These are phyloP conservation scores for Abrus precatorius DNA, from an alignment of 306 rosid genomes.

Conservation along the genomic window DNA sequence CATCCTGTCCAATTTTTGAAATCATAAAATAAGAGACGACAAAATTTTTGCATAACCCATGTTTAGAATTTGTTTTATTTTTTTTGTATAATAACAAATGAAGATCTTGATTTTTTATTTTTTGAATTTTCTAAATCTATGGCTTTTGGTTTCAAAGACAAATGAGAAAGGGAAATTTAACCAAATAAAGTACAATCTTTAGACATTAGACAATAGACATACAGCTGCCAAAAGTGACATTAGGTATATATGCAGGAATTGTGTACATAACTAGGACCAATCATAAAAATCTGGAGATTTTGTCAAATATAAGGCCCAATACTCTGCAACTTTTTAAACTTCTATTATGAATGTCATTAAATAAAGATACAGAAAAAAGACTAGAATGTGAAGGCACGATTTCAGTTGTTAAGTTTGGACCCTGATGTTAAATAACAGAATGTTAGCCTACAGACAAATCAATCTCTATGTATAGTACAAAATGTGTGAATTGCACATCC, in stretches of 20 bases:
- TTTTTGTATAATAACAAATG: too few species aligned
- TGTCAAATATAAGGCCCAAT: not conserved
- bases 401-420: slow-evolving; percentile 16
- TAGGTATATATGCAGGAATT: not conserved
- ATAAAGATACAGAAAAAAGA: not conserved
- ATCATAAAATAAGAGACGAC: not conserved
- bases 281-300: not conserved
- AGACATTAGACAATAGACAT: not conserved
- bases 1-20: too few species aligned
- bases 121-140: too few species aligned
- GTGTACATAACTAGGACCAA: not conserved
- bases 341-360: not conserved
- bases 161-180: too few species aligned
- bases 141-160: not conserved
- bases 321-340: not conserved
- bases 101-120: not conserved
- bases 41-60: not conserved
- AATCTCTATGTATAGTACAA: slow-evolving; percentile 40
- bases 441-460: slow-evolving; percentile 37
- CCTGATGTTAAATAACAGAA: not conserved
- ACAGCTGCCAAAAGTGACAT: too few species aligned
- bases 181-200: not conserved
- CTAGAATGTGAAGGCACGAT: not conserved
- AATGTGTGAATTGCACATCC: slow-evolving; percentile 47
- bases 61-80: too few species aligned